Conservation (phyloP, 208 protist species). For the Acanthamoeba sp. region DNA sequence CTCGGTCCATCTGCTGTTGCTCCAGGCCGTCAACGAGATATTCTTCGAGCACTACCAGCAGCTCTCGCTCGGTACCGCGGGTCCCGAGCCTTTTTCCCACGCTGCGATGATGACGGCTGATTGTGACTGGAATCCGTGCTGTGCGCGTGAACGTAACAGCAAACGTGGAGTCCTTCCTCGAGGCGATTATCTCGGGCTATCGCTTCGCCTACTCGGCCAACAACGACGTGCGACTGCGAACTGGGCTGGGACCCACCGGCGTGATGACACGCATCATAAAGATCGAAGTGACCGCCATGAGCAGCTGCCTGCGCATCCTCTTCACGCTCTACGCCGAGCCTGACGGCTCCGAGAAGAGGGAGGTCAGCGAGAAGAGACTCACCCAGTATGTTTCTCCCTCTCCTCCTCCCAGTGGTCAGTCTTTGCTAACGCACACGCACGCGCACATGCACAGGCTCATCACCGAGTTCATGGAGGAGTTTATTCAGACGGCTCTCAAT, state of each 20-base stretch:
- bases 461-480: slow-evolving; percentile 5
- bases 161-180: slow-evolving; percentile 11
- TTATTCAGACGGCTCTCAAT: slow-evolving; percentile 36
- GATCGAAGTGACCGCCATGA: slow-evolving; percentile 40
- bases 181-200: neutral
- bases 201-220: slow-evolving; percentile 53
- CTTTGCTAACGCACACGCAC: neutral
- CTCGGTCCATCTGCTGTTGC: slow-evolving; percentile 24
- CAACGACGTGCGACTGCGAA: slow-evolving; percentile 32
- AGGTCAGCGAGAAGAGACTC: slow-evolving; percentile 11
- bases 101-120: neutral
- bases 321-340: slow-evolving; percentile 23
- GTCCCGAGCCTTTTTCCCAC: no score
- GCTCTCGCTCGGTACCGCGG: neutral
- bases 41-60: slow-evolving; percentile 60
- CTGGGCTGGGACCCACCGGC: slow-evolving; percentile 18
- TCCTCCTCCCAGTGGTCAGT: neutral
- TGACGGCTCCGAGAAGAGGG: neutral
- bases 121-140: neutral
- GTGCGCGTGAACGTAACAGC: neutral
- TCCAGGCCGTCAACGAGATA: slow-evolving; percentile 13
- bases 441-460: neutral
- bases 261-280: slow-evolving; percentile 66
- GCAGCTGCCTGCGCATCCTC: slow-evolving; percentile 42
- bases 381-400: neutral